A percentile compares a stretch with the other conserved stretches of the same genome.
These are phyloP conservation scores for Pleurotus salmoneostramineus DNA, from an alignment of 768 basidiomycete genomes.

Conservation along the genomic window DNA sequence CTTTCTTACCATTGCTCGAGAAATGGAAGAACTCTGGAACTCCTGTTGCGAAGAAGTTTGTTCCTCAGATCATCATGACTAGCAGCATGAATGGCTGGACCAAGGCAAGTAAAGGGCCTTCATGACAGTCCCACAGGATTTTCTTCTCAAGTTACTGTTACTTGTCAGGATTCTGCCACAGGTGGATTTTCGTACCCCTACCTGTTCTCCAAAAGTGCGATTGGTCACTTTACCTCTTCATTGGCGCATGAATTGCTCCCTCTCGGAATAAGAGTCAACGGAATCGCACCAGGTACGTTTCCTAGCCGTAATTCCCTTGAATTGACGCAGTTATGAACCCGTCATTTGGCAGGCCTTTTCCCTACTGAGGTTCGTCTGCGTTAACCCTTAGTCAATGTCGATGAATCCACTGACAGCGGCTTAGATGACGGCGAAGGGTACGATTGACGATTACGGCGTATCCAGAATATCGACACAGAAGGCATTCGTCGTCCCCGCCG, in stretches of 20 bases:
- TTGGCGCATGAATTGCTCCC: constrained; percentile 45
- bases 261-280: constrained; percentile 43
- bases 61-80: constrained; percentile 46
- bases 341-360: constrained; percentile 23
- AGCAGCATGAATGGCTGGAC: constrained; percentile 52
- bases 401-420: neutral
- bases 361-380: constrained; percentile 17
- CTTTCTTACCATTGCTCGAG: constrained; percentile 49
- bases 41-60: constrained; percentile 29
- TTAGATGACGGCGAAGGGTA: neutral
- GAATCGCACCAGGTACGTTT: constrained; percentile 36
- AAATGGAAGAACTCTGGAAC: constrained; percentile 33
- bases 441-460: neutral
- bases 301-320: neutral
- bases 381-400: neutral
- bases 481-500: constrained; percentile 29
- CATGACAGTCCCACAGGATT: neutral
- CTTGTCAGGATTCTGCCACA: constrained; percentile 33
- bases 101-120: constrained; percentile 23
- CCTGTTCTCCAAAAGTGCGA: constrained; percentile 43
- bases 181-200: constrained; percentile 40
- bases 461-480: neutral
- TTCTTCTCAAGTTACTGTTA: neutral
- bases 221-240: constrained; percentile 42
- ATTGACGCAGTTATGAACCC: neutral